Conservation (phyloP, 257 asterid genomes). For the Petunia secreta region DNA sequence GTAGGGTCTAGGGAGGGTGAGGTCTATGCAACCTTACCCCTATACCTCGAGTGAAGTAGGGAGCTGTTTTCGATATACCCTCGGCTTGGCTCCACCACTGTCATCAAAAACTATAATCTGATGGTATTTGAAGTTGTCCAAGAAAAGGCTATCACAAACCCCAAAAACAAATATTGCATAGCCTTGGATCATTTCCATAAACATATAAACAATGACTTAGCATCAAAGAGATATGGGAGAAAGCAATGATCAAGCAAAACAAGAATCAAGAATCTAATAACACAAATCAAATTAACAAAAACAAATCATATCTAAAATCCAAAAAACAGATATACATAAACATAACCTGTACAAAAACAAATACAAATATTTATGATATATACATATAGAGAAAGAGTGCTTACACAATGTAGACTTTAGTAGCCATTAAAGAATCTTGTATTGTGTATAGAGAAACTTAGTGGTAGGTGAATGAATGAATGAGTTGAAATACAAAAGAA, state of each 20-base stretch:
- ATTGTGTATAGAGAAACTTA: background rate
- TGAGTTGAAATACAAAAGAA: conserved; percentile 3
- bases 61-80: too few relatives aligned
- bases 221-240: background rate
- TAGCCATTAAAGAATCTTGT: conserved; percentile 47
- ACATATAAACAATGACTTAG: background rate
- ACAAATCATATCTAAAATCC: background rate
- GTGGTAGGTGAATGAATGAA: conserved; percentile 34
- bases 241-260: background rate
- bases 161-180: background rate
- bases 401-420: conserved; percentile 64
- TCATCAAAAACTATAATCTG: too few relatives aligned
- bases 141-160: background rate
- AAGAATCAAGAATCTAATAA: background rate
- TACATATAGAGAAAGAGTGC: conserved; percentile 27
- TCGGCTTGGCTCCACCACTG: too few relatives aligned
- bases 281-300: background rate
- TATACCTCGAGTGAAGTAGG: too few relatives aligned
- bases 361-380: background rate
- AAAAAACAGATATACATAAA: background rate
- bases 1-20: too few relatives aligned
- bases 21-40: too few relatives aligned
- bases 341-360: background rate
- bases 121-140: too few relatives aligned
- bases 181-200: background rate